These are phyloP conservation scores for Colletotrichum chlorophyti DNA, from an alignment of 2,329 filamentous ascomycete genomes.

Conservation along the genomic window DNA sequence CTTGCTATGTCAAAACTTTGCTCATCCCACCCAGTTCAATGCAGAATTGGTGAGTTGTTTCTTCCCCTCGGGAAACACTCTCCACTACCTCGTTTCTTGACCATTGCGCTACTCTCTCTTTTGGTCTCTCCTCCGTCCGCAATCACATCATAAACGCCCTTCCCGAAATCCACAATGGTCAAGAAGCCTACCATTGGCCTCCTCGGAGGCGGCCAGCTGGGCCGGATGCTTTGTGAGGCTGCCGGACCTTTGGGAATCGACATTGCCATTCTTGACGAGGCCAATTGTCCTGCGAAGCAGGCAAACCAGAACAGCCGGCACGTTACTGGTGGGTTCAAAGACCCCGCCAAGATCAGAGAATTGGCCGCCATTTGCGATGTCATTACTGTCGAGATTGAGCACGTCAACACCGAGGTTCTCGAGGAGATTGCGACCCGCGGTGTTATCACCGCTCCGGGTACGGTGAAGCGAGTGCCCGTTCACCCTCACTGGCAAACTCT, in stretches of 20 bases:
- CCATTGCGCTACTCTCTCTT: background rate
- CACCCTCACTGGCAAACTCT: constrained; percentile 89
- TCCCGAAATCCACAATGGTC: constrained; percentile 32
- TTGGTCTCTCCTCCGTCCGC: background rate
- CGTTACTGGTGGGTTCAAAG: constrained; percentile 87
- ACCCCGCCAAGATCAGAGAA: constrained; percentile 77
- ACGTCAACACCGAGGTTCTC: constrained; percentile 87
- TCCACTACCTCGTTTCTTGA: constrained; percentile 1
- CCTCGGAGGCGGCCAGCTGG: constrained; percentile 75
- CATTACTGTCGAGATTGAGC: constrained; percentile 93
- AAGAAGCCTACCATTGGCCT: constrained; percentile 55
- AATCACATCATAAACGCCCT: background rate
- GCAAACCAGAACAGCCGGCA: constrained; percentile 78
- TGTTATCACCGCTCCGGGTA: constrained; percentile 57
- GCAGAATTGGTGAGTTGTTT: constrained; percentile 22
- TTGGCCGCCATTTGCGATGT: constrained; percentile 81
- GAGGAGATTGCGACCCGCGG: constrained; percentile 78
- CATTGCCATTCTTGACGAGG: constrained; percentile 80
- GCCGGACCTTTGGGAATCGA: constrained; percentile 77
- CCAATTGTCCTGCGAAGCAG: constrained; percentile 82
- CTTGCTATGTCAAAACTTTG: constrained; percentile 21
- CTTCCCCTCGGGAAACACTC: constrained; percentile 6
- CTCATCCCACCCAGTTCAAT: constrained; percentile 6
- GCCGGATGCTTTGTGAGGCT: constrained; percentile 93
- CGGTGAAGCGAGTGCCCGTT: constrained; percentile 61